Conservation (phyloP, 1,284 basidiomycete species). For the Ceratobasidium papillatum region DNA sequence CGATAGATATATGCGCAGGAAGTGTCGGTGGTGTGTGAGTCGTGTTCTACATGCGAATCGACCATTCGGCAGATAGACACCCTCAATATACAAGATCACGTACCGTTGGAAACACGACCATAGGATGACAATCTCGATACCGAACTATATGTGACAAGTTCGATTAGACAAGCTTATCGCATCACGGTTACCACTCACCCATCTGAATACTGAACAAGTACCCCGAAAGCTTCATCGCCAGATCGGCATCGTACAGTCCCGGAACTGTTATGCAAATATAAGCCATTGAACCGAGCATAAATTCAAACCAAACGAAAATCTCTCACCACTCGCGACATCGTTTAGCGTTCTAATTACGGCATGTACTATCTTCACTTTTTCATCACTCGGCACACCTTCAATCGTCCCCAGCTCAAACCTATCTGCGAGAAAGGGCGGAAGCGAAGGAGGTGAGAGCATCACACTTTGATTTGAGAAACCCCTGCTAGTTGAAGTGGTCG, state of each 20-base stretch:
- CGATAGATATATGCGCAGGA: background rate
- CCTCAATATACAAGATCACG: background rate
- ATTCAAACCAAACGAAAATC: too few relatives aligned
- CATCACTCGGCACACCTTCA: constrained; percentile 8
- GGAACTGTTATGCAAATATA: background rate
- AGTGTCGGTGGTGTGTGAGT: constrained; percentile 1
- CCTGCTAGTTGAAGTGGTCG: too few relatives aligned
- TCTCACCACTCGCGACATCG: background rate
- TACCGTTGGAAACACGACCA: background rate
- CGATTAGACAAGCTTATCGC: background rate
- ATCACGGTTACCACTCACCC: too few relatives aligned
- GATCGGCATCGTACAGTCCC: background rate
- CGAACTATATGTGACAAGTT: background rate
- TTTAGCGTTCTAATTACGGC: constrained; percentile 11
- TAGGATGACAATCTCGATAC: background rate
- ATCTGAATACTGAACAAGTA: constrained; percentile 22
- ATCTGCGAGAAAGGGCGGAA: constrained; percentile 23
- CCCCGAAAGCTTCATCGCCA: constrained; percentile 11
- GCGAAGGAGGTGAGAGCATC: background rate
- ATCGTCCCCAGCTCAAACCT: background rate
- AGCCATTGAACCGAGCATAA: too few relatives aligned
- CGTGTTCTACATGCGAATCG: background rate
- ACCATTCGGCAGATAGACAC: too few relatives aligned
- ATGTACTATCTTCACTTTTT: constrained; percentile 23
- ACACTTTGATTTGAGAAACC: too few relatives aligned